A percentile compares a stretch with the other conserved stretches of the same genome.
These are phyloP conservation scores for Chrysosporium keratinophilum DNA, from an alignment of 2,329 filamentous ascomycete species.

Conservation along the genomic window DNA sequence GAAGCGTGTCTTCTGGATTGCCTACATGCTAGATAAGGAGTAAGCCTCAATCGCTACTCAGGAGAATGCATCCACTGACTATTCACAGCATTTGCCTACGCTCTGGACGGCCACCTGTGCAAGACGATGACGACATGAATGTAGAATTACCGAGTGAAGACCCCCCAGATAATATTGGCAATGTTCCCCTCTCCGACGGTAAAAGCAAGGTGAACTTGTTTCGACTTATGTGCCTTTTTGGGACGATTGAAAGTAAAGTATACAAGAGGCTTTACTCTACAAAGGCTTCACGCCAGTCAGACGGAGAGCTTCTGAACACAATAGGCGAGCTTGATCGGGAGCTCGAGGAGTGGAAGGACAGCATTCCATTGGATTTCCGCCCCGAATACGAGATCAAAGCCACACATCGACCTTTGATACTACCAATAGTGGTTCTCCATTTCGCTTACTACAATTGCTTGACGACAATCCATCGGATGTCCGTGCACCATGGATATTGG, in stretches of 20 bases:
- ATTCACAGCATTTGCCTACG: constrained; percentile 51
- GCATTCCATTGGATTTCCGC: constrained; percentile 89
- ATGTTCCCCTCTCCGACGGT: constrained; percentile 79
- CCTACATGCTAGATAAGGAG: constrained; percentile 64
- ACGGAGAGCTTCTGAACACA: constrained; percentile 85
- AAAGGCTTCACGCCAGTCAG: constrained; percentile 79
- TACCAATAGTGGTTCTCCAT: constrained; percentile 89
- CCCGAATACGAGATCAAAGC: constrained; percentile 94
- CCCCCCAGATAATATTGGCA: constrained; percentile 84
- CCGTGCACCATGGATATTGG: constrained; percentile 96
- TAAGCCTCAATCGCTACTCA: constrained; percentile 24
- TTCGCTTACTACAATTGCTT: constrained; percentile 97
- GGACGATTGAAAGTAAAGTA: constrained; percentile 83
- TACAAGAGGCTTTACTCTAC: constrained; percentile 91
- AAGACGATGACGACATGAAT: constrained; percentile 81
- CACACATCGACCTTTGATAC: constrained; percentile 80
- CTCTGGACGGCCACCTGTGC: constrained; percentile 60
- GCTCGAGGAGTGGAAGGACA: constrained; percentile 92
- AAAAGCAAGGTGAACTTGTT: constrained; percentile 94
- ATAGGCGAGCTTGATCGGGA: constrained; percentile 88
- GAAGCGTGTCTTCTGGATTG: constrained; percentile 68
- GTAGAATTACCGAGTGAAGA: constrained; percentile 88
- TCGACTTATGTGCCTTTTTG: constrained; percentile 81
- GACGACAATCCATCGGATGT: constrained; percentile 97
- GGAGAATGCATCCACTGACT: constrained; percentile 20